Conservation (phyloP, 1,139 yeast species). For the Blastobotrys malaysiensis region DNA sequence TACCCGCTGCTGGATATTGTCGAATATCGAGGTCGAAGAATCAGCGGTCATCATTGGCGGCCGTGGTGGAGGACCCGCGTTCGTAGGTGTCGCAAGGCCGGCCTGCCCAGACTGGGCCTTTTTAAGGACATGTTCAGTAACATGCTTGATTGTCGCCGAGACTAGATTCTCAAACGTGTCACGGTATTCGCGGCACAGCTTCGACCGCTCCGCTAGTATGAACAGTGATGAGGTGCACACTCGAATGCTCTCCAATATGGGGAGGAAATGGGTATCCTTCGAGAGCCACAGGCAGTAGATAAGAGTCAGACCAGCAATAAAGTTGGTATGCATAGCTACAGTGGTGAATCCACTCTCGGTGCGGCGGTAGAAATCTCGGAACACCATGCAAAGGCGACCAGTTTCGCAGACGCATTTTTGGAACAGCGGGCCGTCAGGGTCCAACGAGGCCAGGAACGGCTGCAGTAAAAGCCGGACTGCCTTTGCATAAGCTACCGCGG, state of each 20-base stretch:
- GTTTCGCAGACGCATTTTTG: constrained; percentile 60
- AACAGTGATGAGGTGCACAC: constrained; percentile 55
- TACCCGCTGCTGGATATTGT: constrained; percentile 9
- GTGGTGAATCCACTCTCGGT: constrained; percentile 55
- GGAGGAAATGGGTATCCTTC: constrained; percentile 37
- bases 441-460: constrained; percentile 52
- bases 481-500: constrained; percentile 50
- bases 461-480: constrained; percentile 52
- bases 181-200: constrained; percentile 50
- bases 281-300: constrained; percentile 58
- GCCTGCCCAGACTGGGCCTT: neutral
- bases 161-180: constrained; percentile 58
- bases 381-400: constrained; percentile 55
- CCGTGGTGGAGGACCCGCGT: neutral
- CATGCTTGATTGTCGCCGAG: constrained; percentile 43
- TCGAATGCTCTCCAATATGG: constrained; percentile 46
- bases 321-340: constrained; percentile 55
- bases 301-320: constrained; percentile 57
- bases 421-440: constrained; percentile 52
- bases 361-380: constrained; percentile 53
- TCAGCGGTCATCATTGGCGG: constrained; percentile 11
- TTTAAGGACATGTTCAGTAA: constrained; percentile 23
- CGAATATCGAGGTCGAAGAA: constrained; percentile 12
- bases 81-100: neutral
- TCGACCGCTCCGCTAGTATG: constrained; percentile 58